Evolutionary conservation across 2,329 filamentous ascomycete species (phyloP).

Genomic region (Graphilbum sp.): DNA sequence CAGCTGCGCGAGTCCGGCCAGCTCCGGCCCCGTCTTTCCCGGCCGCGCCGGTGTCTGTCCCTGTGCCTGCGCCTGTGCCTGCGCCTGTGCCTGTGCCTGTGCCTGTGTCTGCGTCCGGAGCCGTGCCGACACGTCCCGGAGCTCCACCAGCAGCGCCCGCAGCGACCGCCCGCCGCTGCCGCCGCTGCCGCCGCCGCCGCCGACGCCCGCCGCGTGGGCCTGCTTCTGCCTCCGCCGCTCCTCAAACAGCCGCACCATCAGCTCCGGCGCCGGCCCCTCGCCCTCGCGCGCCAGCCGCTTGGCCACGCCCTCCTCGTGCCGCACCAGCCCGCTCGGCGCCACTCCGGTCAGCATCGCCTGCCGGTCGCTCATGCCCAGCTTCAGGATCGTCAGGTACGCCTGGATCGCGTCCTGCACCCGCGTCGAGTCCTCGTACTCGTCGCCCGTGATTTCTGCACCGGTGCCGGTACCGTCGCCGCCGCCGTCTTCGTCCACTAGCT

Average conservation of each 20-base stretch:
- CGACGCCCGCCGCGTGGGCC: neutral
- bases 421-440: conserved; percentile 80
- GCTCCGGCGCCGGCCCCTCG: conserved; percentile 56
- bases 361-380: conserved; percentile 63
- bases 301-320: conserved; percentile 52
- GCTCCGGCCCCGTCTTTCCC: conserved; percentile 32
- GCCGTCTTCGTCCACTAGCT: conserved; percentile 71
- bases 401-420: conserved; percentile 79
- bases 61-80: neutral
- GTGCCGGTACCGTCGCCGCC: neutral
- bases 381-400: conserved; percentile 66
- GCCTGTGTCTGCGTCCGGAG: conserved; percentile 40
- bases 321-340: conserved; percentile 50
- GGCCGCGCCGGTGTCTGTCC: neutral
- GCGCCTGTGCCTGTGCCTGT: conserved; percentile 29
- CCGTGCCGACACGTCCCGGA: conserved; percentile 43
- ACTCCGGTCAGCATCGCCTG: conserved; percentile 62
- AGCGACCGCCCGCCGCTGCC: conserved; percentile 41
- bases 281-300: conserved; percentile 42
- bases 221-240: conserved; percentile 32
- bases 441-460: conserved; percentile 45
- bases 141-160: conserved; percentile 50
- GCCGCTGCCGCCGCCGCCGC: neutral
- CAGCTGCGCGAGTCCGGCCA: conserved; percentile 45
- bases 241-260: conserved; percentile 33